A percentile compares a stretch with the other conserved stretches of the same genome.
Evolutionary conservation across 495 filamentous ascomycete genomes (phyloP).

Genomic region (Hypoxylon crocopeplum): DNA sequence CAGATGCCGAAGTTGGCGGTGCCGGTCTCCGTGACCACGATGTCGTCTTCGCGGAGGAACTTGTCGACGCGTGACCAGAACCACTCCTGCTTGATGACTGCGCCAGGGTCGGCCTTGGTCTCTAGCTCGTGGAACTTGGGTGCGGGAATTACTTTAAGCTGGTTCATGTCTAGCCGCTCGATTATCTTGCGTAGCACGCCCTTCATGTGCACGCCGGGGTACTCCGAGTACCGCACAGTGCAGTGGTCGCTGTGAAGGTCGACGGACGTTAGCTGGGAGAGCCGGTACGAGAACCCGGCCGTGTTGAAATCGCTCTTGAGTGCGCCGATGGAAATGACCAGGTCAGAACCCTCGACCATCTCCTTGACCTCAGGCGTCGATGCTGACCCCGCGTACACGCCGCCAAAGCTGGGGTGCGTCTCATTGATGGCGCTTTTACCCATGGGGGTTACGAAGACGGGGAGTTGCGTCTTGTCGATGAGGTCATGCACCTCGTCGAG

Average conservation of each 20-base stretch:
- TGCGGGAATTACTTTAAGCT: conserved; percentile 54
- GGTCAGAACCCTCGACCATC: conserved; percentile 78
- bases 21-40: conserved; percentile 88
- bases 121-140: conserved; percentile 57
- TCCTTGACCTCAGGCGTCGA: conserved; percentile 73
- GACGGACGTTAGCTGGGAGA: conserved; percentile 81
- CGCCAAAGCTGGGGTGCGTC: conserved; percentile 74
- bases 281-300: conserved; percentile 83
- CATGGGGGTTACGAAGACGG: conserved; percentile 90
- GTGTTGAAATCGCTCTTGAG: conserved; percentile 92
- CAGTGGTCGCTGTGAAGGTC: conserved; percentile 85
- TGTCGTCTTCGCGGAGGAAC: conserved; percentile 76
- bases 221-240: conserved; percentile 79
- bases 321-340: conserved; percentile 83
- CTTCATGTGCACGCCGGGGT: conserved; percentile 83
- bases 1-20: conserved; percentile 90
- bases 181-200: conserved; percentile 82
- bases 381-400: conserved; percentile 87
- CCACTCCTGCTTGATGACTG: conserved; percentile 79
- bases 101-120: conserved; percentile 47
- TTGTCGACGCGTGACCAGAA: conserved; percentile 84
- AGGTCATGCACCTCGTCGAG: conserved; percentile 78
- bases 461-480: conserved; percentile 76
- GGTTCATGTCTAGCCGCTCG: conserved; percentile 63
- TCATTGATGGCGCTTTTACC: conserved; percentile 90